These are phyloP conservation scores for Stentor coeruleus DNA, from an alignment of 73 alveolate genomes.

Conservation along the genomic window DNA sequence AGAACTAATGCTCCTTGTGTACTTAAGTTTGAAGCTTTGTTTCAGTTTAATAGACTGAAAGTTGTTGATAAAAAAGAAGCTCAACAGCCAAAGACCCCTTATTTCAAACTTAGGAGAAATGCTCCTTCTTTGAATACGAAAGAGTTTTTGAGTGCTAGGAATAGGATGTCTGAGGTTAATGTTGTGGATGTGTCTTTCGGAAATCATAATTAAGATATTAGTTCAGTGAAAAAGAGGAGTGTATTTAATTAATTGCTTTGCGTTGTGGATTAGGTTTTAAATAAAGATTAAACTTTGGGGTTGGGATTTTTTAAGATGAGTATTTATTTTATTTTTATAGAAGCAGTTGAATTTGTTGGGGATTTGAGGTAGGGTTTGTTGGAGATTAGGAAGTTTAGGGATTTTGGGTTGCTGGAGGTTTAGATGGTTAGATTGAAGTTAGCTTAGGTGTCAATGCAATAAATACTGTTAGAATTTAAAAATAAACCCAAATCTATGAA, in stretches of 20 bases:
- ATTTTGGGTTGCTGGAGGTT: neutral
- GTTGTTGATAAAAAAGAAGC: neutral
- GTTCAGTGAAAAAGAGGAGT: too few species aligned
- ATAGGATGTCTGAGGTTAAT: neutral
- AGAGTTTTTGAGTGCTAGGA: neutral
- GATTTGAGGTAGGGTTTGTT: neutral
- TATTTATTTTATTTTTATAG: neutral
- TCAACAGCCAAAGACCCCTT: neutral
- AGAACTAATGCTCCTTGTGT: too few species aligned
- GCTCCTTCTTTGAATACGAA: neutral
- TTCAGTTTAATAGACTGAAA: neutral
- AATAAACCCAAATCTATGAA: neutral
- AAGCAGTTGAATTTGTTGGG: neutral
- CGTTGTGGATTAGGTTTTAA: neutral
- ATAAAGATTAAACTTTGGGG: neutral
- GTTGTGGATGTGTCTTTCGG: slow-evolving; percentile 9
- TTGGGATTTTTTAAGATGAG: neutral
- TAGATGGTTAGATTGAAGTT: neutral
- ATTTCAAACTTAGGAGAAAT: neutral
- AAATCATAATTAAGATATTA: too few species aligned
- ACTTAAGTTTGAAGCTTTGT: neutral
- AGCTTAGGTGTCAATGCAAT: too few species aligned
- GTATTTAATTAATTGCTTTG: neutral
- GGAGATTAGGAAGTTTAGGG: neutral
- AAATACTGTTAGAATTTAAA: neutral